phyloP scores from a whole-genome alignment of 1,139 yeast species.

The Yamadazyma sp. region DNA sequence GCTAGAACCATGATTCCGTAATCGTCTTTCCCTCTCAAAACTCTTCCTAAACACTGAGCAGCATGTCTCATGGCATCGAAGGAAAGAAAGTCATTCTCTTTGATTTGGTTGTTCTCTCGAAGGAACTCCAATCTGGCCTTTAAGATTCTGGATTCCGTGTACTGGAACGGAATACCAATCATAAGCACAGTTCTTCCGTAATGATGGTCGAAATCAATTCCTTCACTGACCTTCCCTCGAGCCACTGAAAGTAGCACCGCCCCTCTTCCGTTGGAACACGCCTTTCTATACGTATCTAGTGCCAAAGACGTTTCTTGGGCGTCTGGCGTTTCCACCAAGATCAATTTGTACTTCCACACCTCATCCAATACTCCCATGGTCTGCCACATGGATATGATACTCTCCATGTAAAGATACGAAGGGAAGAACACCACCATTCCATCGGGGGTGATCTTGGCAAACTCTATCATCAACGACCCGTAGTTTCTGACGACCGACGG shows the following conservation, averaged over 20 bases:
- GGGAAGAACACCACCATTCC: slow-evolving; percentile 98
- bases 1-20: slow-evolving; percentile 98
- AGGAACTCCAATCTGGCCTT: slow-evolving; percentile 92
- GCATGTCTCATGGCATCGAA: slow-evolving; percentile 99
- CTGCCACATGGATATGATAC: slow-evolving; percentile 98
- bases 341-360: slow-evolving; percentile 95
- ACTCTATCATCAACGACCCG: slow-evolving; percentile 88
- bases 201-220: slow-evolving; percentile 98
- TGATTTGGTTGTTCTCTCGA: slow-evolving; percentile 87
- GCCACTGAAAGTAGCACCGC: slow-evolving; percentile 96
- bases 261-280: slow-evolving; percentile 96
- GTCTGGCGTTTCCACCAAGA: slow-evolving; percentile 98
- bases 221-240: slow-evolving; percentile 98
- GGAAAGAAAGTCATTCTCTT: slow-evolving; percentile 90
- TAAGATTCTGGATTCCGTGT: slow-evolving; percentile 92
- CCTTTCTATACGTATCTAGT: slow-evolving; percentile 90
- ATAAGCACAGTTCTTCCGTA: slow-evolving; percentile 95
- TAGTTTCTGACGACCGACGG: slow-evolving; percentile 97
- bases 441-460: slow-evolving; percentile 94
- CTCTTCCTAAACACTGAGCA: slow-evolving; percentile 97
- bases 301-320: slow-evolving; percentile 98
- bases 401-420: slow-evolving; percentile 94
- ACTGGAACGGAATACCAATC: slow-evolving; percentile 99
- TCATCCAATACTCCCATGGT: slow-evolving; percentile 96
- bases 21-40: slow-evolving; percentile 94